Base-by-base conservation (phyloP, 2,329 filamentous ascomycete species). In the Colletotrichum endophyticum region DNA sequence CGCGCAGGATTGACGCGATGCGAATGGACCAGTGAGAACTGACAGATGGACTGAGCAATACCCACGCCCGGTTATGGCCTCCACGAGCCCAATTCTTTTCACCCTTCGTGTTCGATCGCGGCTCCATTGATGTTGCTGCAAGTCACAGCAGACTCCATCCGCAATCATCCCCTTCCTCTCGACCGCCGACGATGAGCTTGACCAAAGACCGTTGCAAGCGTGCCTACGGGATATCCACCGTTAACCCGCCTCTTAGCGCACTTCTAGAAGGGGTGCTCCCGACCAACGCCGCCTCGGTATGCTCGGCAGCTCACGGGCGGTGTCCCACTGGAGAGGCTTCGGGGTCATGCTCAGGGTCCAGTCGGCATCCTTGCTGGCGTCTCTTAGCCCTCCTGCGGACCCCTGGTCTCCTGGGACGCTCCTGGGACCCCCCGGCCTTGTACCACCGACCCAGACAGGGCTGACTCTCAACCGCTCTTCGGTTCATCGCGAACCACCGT, bases 301-400 rank as follows among this genome's bases (percentile, higher is more conserved):
- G 49, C 72, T 75, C 62, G 72, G 72, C 72, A 72, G 72, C 53
- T 59, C 59, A 74, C 53, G 62, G 22, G 36, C 30, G 49, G 22
- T 67, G 62, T 67, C 62, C 73, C 69, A 44, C 69, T 67, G 73
- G 73, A 62, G 62, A 72, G 73, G 69, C 73, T 72, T 64, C 39
- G 32, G 44, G 34, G 34, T 36, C 57, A 36, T 53, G 39, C 73
- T 69, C 73, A 76, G 73, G 70, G 70, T 69, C 70, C 44, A 69
- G 70, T 64, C 44, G 44, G 64, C 5, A 64, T 28, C 73, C 70
- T 44, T 73, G 27, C 8, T 34, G 34, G 53, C 28, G 27, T 32
- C 69, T 22, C 44, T 44, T 64, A 28, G 68, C 59, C 15, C 53
- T 70, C 53, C 8, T 36, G 36, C 28, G 22, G 39, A 49, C 28